Conservation (phyloP, 2,329 filamentous ascomycete species). For the Ascocoryne sarcoides region DNA sequence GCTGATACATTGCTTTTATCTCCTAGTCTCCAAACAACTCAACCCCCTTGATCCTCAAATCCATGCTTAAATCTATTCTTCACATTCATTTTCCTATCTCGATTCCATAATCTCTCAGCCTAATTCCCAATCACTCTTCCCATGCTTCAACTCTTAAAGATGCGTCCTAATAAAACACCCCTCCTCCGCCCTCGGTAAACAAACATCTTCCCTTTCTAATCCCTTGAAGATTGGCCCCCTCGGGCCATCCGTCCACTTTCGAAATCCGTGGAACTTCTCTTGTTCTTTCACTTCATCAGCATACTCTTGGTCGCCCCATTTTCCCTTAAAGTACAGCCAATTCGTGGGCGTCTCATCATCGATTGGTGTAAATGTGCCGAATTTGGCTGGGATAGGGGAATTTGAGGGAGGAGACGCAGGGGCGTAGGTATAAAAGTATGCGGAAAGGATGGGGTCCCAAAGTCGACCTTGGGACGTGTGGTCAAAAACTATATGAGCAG, state of each 20-base stretch:
- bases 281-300: conserved; percentile 37
- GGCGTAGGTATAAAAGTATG: conserved; percentile 45
- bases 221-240: conserved; percentile 51
- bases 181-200: conserved; percentile 6
- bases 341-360: conserved; percentile 67
- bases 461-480: conserved; percentile 58
- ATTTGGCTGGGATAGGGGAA: conserved; percentile 16
- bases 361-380: conserved; percentile 30
- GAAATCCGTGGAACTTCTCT: conserved; percentile 31
- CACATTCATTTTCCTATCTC: too few species aligned
- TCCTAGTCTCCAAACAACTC: too few species aligned
- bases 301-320: conserved; percentile 89
- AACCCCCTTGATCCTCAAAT: too few species aligned
- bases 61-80: too few species aligned
- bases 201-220: conserved; percentile 35
- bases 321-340: conserved; percentile 81
- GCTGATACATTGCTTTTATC: too few species aligned
- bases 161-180: conserved; percentile 8
- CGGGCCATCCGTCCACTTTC: conserved; percentile 46
- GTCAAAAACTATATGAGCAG: conserved; percentile 42
- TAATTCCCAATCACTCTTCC: too few species aligned
- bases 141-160: background rate
- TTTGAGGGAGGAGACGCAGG: background rate
- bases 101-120: too few species aligned
- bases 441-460: conserved; percentile 53